Conservation (phyloP, 208 protist genomes). For the Acanthamoeba lenticulata region DNA sequence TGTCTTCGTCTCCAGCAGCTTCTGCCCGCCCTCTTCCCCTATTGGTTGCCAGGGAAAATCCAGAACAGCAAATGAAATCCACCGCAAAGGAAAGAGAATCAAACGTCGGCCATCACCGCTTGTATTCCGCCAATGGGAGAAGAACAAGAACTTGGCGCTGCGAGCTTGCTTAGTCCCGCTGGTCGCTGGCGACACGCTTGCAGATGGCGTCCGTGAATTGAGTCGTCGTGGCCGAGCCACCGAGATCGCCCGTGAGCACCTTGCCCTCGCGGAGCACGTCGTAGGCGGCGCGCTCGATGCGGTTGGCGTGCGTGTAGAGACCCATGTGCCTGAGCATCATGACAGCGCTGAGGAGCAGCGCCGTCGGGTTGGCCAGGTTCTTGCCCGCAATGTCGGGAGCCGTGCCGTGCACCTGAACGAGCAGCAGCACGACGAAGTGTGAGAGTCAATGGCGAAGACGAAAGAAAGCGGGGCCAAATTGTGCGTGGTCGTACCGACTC, state of each 20-base stretch:
- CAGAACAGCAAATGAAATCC: too few species aligned
- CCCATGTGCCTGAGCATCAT: constrained; percentile 68
- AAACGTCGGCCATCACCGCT: too few species aligned
- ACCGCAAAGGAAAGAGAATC: too few species aligned
- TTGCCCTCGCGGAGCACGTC: constrained; percentile 58
- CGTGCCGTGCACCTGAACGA: constrained; percentile 77
- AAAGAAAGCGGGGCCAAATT: too few species aligned
- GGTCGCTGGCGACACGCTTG: background rate
- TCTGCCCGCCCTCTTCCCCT: too few species aligned
- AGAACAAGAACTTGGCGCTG: background rate
- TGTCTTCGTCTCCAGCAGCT: too few species aligned
- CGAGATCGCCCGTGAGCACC: background rate
- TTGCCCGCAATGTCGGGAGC: constrained; percentile 78
- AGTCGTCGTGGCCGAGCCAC: background rate
- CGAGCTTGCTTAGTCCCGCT: background rate
- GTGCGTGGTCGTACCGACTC: background rate
- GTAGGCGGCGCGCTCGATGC: background rate
- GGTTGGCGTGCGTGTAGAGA: constrained; percentile 36
- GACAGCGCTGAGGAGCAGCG: constrained; percentile 66
- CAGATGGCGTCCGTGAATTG: constrained; percentile 5
- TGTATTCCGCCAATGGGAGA: too few species aligned
- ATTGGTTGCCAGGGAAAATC: too few species aligned
- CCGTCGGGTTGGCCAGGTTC: constrained; percentile 80
- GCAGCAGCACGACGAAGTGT: too few species aligned
- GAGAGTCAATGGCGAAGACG: too few species aligned